Conservation (phyloP, 768 basidiomycete genomes). For the Polyporus arcularius region DNA sequence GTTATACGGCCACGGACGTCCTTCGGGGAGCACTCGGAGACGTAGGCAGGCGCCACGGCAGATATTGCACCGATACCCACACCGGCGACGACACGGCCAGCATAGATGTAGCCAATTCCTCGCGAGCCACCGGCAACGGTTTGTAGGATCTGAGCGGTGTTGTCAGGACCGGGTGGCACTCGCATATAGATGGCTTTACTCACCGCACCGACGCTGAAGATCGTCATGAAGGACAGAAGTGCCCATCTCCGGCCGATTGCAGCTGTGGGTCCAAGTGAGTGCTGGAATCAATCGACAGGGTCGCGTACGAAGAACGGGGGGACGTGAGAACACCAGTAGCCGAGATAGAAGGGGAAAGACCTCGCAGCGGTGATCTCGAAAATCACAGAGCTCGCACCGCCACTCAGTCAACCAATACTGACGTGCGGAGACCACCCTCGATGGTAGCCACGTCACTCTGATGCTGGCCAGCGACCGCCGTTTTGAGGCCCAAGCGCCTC, state of each 20-base stretch:
- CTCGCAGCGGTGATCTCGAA: no score
- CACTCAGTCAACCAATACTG: no score
- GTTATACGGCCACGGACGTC: constrained; percentile 85
- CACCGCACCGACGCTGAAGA: constrained; percentile 77
- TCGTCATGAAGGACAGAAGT: constrained; percentile 55
- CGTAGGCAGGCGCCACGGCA: constrained; percentile 83
- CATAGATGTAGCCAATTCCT: constrained; percentile 72
- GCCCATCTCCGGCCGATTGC: constrained; percentile 67
- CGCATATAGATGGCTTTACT: constrained; percentile 15
- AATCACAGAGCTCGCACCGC: no score
- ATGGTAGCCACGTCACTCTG: no score
- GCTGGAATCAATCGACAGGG: background rate
- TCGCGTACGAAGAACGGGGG: background rate
- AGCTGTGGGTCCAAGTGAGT: constrained; percentile 38
- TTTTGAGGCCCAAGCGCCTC: no score
- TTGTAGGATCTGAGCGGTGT: constrained; percentile 56
- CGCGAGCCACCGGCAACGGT: constrained; percentile 60
- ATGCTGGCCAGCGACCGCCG: no score
- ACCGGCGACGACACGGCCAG: constrained; percentile 78
- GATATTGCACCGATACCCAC: constrained; percentile 83
- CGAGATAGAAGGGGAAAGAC: background rate
- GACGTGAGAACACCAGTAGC: background rate
- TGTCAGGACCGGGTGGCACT: background rate
- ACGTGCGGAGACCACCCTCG: no score
- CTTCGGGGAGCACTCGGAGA: constrained; percentile 87